Conservation (phyloP, 2,329 filamentous ascomycete species). For the Monosporascus sp. region DNA sequence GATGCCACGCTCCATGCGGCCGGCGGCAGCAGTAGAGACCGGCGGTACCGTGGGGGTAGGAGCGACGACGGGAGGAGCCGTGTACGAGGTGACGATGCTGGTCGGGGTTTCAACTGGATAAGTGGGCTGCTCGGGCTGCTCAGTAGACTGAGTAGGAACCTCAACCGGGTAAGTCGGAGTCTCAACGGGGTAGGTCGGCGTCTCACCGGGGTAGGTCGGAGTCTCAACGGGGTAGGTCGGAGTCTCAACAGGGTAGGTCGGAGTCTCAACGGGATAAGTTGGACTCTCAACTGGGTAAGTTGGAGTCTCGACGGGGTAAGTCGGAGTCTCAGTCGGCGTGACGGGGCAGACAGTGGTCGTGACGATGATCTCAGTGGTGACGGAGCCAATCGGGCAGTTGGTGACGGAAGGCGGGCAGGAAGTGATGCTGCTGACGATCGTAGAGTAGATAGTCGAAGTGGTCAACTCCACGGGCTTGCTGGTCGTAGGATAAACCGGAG, state of each 20-base stretch:
- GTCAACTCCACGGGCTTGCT: background rate
- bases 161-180: too few species aligned
- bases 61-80: conserved; percentile 3
- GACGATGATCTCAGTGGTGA: conserved; percentile 2
- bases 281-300: too few species aligned
- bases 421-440: conserved; percentile 1
- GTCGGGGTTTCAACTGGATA: background rate
- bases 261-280: too few species aligned
- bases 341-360: background rate
- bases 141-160: conserved; percentile 2
- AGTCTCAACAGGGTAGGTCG: too few species aligned
- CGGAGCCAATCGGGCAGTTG: conserved; percentile 3
- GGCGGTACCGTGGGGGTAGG: conserved; percentile 2
- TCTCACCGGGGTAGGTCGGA: too few species aligned
- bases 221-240: too few species aligned
- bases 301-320: too few species aligned
- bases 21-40: conserved; percentile 17
- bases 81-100: background rate
- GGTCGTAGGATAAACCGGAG: background rate
- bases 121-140: conserved; percentile 1
- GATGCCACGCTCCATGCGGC: conserved; percentile 10
- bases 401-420: background rate
- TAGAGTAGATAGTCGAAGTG: conserved; percentile 13
- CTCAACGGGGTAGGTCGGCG: too few species aligned
- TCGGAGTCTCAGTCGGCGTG: background rate